These are phyloP conservation scores for Ascochyta rabiei DNA, from an alignment of 2,329 filamentous ascomycete genomes.

Conservation along the genomic window DNA sequence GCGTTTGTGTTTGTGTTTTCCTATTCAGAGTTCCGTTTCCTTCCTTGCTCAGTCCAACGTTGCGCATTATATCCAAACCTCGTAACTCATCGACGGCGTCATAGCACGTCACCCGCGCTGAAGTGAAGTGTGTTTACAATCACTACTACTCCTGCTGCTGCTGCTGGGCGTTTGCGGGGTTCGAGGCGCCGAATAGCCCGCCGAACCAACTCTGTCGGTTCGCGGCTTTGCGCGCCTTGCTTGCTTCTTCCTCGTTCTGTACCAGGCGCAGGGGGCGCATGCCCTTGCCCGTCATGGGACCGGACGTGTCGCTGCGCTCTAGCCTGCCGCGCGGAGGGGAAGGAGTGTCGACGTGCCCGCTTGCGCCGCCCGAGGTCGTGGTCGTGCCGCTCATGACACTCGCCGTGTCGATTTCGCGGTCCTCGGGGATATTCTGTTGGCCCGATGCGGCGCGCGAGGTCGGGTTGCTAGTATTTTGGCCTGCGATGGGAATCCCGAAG, in stretches of 20 bases:
- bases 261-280: slow-evolving; percentile 86
- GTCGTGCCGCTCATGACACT: slow-evolving; percentile 20
- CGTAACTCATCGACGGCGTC: neutral
- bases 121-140: too few relatives aligned
- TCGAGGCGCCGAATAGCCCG: slow-evolving; percentile 50
- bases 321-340: slow-evolving; percentile 63
- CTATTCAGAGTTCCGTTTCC: slow-evolving; percentile 1
- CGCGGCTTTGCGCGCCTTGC: slow-evolving; percentile 49
- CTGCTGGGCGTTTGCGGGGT: slow-evolving; percentile 26
- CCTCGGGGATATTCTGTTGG: slow-evolving; percentile 38
- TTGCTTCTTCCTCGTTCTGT: slow-evolving; percentile 64
- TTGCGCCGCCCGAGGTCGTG: slow-evolving; percentile 28
- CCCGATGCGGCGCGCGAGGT: slow-evolving; percentile 48
- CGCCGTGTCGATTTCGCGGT: slow-evolving; percentile 37
- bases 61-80: slow-evolving; percentile 16
- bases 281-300: slow-evolving; percentile 65
- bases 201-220: slow-evolving; percentile 56
- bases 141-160: slow-evolving; percentile 19
- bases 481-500: slow-evolving; percentile 49
- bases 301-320: slow-evolving; percentile 47
- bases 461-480: slow-evolving; percentile 53
- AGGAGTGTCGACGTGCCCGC: slow-evolving; percentile 44
- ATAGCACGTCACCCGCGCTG: too few relatives aligned
- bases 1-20: neutral
- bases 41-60: neutral